Conservation (phyloP, 2,329 filamentous ascomycete species). For the Mycosphaerelloides madeirae region DNA sequence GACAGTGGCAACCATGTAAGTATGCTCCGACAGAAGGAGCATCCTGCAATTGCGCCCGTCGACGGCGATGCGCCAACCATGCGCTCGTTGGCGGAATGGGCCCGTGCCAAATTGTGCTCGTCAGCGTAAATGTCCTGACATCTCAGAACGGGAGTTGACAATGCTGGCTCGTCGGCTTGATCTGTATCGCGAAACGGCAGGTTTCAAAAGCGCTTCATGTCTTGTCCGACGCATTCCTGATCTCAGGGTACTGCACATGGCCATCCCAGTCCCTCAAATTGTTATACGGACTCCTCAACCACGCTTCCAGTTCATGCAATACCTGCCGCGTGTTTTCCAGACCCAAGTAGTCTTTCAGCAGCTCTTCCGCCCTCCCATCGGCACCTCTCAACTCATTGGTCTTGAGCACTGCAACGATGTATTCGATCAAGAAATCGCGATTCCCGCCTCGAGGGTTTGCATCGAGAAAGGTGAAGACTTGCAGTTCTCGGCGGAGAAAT, state of each 20-base stretch:
- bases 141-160: no score
- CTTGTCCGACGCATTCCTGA: not conserved
- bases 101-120: no score
- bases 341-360: constrained; percentile 74
- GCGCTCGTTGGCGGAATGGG: no score
- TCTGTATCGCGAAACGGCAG: no score
- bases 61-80: no score
- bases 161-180: no score
- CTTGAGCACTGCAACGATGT: constrained; percentile 77
- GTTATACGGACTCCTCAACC: constrained; percentile 73
- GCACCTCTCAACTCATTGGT: constrained; percentile 77
- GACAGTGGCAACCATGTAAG: no score
- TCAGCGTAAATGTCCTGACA: no score
- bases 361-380: constrained; percentile 70
- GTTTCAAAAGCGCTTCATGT: no score
- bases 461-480: constrained; percentile 72
- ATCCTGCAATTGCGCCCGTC: no score
- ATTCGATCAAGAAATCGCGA: constrained; percentile 75
- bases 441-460: constrained; percentile 21
- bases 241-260: constrained; percentile 62
- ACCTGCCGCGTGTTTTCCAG: constrained; percentile 68
- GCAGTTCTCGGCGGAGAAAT: constrained; percentile 79
- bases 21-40: no score
- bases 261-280: constrained; percentile 74
- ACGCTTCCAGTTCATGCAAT: constrained; percentile 77